phyloP scores from a whole-genome alignment of 2,329 filamentous ascomycete genomes.

The Trichoderma endophyticum region DNA sequence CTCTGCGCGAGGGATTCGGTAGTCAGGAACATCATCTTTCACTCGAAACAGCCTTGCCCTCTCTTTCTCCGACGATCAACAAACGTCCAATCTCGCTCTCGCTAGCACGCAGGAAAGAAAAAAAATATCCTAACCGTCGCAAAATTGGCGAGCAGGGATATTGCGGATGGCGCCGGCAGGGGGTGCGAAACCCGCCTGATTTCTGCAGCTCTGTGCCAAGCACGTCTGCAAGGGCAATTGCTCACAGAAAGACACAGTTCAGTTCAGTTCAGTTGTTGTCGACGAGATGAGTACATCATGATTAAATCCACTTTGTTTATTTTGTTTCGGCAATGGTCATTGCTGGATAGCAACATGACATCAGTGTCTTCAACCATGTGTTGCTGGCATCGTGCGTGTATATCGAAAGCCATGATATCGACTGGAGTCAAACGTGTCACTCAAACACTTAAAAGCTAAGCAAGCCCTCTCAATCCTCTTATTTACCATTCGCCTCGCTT shows the following conservation, averaged over 20 bases:
- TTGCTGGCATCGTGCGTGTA: neutral
- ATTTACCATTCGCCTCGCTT: neutral
- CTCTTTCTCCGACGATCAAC: neutral
- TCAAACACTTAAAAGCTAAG: neutral
- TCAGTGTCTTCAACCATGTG: neutral
- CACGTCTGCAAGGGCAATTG: neutral
- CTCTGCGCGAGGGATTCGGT: neutral
- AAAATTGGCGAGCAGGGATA: slow-evolving; percentile 33
- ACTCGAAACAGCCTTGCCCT: neutral
- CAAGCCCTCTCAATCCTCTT: neutral
- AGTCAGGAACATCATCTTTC: neutral
- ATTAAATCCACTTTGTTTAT: neutral
- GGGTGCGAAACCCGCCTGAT: neutral
- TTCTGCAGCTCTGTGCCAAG: neutral
- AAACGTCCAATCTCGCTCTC: slow-evolving; percentile 3
- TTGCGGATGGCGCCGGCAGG: slow-evolving; percentile 24
- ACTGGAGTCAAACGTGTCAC: neutral
- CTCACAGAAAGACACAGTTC: neutral
- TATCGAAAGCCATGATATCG: neutral
- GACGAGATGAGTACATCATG: neutral
- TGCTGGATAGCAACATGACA: neutral
- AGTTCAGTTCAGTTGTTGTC: neutral
- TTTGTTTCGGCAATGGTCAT: neutral
- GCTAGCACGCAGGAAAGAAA: neutral
- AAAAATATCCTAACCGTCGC: neutral